Percentiles rank a stretch among this genome's conserved stretches.
These are phyloP conservation scores for Fremontodendron californicum DNA, from an alignment of 345 rosid genomes.

Conservation along the genomic window DNA sequence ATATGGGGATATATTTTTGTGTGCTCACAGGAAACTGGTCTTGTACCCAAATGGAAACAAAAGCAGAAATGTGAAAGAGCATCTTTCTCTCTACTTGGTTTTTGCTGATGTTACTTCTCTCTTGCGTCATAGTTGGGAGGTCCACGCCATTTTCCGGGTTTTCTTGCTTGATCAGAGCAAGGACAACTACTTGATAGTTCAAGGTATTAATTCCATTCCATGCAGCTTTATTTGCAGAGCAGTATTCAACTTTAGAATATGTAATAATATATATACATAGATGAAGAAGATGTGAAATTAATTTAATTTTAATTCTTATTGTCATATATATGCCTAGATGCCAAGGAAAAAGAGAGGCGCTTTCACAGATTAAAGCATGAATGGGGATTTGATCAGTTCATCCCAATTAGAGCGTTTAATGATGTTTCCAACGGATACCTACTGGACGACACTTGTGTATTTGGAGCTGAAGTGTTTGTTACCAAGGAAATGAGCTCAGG, in stretches of 20 bases:
- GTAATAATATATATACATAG: too few species aligned
- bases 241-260: neutral
- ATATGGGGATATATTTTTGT: too few species aligned
- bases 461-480: constrained; percentile 47
- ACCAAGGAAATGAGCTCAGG: constrained; percentile 30
- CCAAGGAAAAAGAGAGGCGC: constrained; percentile 26
- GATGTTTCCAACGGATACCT: constrained; percentile 36
- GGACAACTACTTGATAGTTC: constrained; percentile 29
- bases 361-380: constrained; percentile 33
- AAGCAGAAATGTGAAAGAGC: constrained; percentile 47
- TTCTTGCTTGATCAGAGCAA: constrained; percentile 45
- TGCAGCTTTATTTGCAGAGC: neutral
- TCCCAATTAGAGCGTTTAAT: constrained; percentile 17
- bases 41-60: constrained; percentile 62
- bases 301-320: neutral
- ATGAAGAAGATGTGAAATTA: too few species aligned
- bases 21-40: constrained; percentile 56
- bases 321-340: constrained; percentile 24
- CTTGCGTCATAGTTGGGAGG: constrained; percentile 39
- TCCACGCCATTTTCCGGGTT: constrained; percentile 39
- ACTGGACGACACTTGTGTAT: constrained; percentile 30
- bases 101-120: constrained; percentile 39
- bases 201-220: constrained; percentile 32
- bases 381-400: constrained; percentile 41
- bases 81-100: constrained; percentile 55